phyloP scores from a whole-genome alignment of 140 eudicot species.

The Erigeron philadelphicus region DNA sequence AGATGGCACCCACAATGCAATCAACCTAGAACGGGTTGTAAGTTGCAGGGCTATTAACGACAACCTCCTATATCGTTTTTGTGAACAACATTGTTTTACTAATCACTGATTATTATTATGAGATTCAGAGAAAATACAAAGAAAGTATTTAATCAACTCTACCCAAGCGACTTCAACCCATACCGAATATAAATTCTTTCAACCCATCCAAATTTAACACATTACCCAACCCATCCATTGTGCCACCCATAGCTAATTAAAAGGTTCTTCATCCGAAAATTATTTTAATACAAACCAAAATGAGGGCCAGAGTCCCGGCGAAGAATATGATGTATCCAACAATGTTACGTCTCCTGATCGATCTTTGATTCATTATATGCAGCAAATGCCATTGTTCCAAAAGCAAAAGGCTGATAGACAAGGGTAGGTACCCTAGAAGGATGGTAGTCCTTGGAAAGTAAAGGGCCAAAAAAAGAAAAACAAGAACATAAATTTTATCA shows the following conservation, averaged over 20 bases:
- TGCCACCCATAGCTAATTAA: not conserved
- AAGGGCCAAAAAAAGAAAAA: not conserved
- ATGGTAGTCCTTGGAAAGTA: conserved; percentile 48
- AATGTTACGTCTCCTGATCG: conserved; percentile 50
- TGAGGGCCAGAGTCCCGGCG: conserved; percentile 48
- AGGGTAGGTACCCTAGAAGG: conserved; percentile 67
- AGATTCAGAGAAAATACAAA: too few relatives aligned
- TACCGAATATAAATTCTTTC: too few relatives aligned
- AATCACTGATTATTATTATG: too few relatives aligned
- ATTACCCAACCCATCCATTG: not conserved
- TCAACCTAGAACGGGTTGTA: too few relatives aligned
- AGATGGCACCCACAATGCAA: too few relatives aligned
- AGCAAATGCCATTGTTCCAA: conserved; percentile 49
- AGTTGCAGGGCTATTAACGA: too few relatives aligned
- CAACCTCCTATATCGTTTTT: too few relatives aligned
- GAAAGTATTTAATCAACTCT: too few relatives aligned
- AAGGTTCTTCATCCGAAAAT: not conserved
- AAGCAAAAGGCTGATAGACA: conserved; percentile 68
- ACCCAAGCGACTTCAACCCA: too few relatives aligned
- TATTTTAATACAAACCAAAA: conserved; percentile 36
- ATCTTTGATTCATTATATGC: conserved; percentile 53
- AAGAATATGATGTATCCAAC: conserved; percentile 54
- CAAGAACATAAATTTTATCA: not conserved
- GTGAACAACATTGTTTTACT: too few relatives aligned
- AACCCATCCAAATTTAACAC: not conserved